Evolutionary conservation across 2,329 filamentous ascomycete genomes (phyloP).

Genomic region (Arthrinium puccinioides): DNA sequence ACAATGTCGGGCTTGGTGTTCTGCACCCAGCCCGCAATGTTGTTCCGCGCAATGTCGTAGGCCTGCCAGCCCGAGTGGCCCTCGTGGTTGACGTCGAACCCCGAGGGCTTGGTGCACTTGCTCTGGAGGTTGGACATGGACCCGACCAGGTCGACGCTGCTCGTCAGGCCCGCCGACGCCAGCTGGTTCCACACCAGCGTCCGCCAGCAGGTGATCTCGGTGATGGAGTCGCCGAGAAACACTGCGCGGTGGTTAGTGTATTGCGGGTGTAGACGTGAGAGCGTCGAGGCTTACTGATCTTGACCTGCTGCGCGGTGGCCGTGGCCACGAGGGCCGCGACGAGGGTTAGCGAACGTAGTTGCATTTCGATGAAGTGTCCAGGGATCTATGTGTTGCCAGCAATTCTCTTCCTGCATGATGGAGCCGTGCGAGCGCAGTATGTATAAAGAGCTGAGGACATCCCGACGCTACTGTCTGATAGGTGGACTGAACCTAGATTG

Average conservation of each 20-base stretch:
- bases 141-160: slow-evolving; percentile 32
- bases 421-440: no score
- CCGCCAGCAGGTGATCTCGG: slow-evolving; percentile 38
- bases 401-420: no score
- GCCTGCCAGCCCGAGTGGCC: slow-evolving; percentile 36
- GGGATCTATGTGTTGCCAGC: no score
- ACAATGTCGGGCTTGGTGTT: slow-evolving; percentile 31
- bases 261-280: neutral
- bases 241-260: slow-evolving; percentile 14
- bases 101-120: slow-evolving; percentile 24
- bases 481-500: no score
- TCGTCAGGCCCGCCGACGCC: slow-evolving; percentile 22
- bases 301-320: slow-evolving; percentile 1
- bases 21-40: slow-evolving; percentile 30
- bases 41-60: slow-evolving; percentile 33
- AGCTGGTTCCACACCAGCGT: slow-evolving; percentile 32
- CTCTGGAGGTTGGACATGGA: slow-evolving; percentile 29
- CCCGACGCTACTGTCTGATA: no score
- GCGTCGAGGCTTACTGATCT: neutral
- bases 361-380: no score
- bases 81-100: slow-evolving; percentile 33
- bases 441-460: no score
- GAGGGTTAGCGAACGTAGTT: no score
- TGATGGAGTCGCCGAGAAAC: slow-evolving; percentile 37
- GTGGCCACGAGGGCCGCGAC: neutral